Evolutionary conservation across 129 eudicot species (phyloP), one percentile per base, ranked within the genome.

Genomic region (Gnaphalium uliginosum): DNA sequence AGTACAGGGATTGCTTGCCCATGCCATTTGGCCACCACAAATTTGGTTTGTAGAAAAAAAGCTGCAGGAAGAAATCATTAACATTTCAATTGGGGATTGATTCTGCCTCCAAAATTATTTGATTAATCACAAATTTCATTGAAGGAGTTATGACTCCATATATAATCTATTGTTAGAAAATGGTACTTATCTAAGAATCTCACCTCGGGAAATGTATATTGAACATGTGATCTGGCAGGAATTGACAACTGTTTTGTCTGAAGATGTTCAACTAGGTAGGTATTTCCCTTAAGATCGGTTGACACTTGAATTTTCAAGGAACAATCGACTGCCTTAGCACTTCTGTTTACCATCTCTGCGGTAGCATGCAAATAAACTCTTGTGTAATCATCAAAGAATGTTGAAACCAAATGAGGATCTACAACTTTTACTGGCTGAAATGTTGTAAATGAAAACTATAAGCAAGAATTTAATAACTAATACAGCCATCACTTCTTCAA

Each of bases 21-120:
- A 95, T 95, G 37, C 99, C 99, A 83, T 95, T 95, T 74, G 99
- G 99, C 99, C 99, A 95, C 99, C 99, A 95, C 22, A 95, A 73
- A 67, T 87, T 77, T 67, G 99, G 99, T 70, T 95, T 95, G 86
- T 95, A 89, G 86, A 95, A 95, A 54, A 89, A 95, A 56, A 84
- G 87, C 99, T 95, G 89, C 69, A 77, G 58, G 59, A n/a, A 33
- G 15, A 69, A 75, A 69, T 39, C 80, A 77, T 74, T 21, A 68
- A 29, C 67, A 76, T 76, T 43, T 63, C 4, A 53, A 30, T 46
- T 37, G 74, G 63, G 67, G 72, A 54, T 26, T 32, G 51, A 60
- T 57, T 21, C 24, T 51, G 73, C 65, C 61, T 6, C 66, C 23
- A 65, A 48, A 7, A 14, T 14, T 66, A 32, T 9, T 27, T 8